Conservation (phyloP, 2,329 filamentous ascomycete species). For the Coniella vitis region DNA sequence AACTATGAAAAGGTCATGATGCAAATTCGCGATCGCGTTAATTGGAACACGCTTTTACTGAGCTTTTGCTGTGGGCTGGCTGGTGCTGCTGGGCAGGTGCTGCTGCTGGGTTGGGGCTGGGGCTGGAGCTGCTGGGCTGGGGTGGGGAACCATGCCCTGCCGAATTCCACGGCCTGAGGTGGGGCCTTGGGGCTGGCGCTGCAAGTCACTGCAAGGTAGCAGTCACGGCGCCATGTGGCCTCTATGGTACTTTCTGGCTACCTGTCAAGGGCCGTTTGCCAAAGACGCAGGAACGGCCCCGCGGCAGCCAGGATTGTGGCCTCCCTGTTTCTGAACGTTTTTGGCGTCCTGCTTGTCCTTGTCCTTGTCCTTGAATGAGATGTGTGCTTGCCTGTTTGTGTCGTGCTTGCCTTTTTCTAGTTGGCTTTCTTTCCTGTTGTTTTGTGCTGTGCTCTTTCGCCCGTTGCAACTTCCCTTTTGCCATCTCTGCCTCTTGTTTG, state of each 20-base stretch:
- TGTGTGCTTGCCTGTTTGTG: neutral
- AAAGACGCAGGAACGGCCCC: constrained; percentile 2
- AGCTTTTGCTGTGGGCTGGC: neutral
- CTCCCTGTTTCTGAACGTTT: neutral
- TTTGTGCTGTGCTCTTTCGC: no score
- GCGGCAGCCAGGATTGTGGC: neutral
- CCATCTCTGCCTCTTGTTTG: no score
- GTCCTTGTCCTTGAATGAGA: neutral
- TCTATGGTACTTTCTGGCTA: neutral
- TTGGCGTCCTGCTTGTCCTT: neutral
- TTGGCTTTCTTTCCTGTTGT: no score
- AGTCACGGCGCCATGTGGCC: neutral
- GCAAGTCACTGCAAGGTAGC: neutral
- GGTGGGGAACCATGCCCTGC: neutral
- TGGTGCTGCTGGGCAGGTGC: no score
- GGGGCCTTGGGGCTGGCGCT: neutral
- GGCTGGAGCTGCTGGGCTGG: no score
- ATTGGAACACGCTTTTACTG: constrained; percentile 1
- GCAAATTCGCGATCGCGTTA: constrained; percentile 13
- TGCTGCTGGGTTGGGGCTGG: no score
- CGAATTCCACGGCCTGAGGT: constrained; percentile 5
- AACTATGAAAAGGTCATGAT: constrained; percentile 5
- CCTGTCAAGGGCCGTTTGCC: neutral
- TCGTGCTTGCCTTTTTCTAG: neutral
- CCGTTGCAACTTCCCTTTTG: no score